Conservation (phyloP, 1,139 yeast genomes). For the Scheffersomyces lignicola region DNA sequence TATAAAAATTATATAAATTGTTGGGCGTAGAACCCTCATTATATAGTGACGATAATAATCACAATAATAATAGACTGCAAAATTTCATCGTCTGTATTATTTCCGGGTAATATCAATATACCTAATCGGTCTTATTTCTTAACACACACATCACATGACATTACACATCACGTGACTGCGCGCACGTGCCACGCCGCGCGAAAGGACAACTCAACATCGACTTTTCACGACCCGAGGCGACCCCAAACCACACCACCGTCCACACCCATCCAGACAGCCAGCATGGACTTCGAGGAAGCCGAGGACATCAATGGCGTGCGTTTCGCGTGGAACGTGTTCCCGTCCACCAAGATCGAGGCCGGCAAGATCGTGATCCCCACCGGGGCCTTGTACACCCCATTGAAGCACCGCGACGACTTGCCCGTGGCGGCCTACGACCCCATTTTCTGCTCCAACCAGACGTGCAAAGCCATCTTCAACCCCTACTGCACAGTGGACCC, state of each 20-base stretch:
- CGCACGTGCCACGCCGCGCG: too few relatives aligned
- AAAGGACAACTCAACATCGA: not conserved
- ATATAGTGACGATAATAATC: too few relatives aligned
- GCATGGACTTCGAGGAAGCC: constrained; percentile 51
- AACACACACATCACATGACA: too few relatives aligned
- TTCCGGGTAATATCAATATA: too few relatives aligned
- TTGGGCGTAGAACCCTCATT: too few relatives aligned
- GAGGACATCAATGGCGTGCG: constrained; percentile 53
- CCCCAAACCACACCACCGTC: not conserved
- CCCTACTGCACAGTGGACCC: constrained; percentile 88
- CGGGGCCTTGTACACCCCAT: constrained; percentile 92
- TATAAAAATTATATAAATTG: too few relatives aligned
- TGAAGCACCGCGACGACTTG: constrained; percentile 75
- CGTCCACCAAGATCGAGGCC: constrained; percentile 88
- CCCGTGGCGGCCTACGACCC: constrained; percentile 91
- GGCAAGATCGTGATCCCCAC: constrained; percentile 92
- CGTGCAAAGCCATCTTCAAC: constrained; percentile 84
- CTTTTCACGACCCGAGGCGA: not conserved
- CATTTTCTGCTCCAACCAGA: constrained; percentile 71
- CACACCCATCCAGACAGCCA: not conserved
- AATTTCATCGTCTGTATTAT: too few relatives aligned
- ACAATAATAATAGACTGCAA: too few relatives aligned
- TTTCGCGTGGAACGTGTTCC: constrained; percentile 57
- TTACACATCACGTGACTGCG: too few relatives aligned
- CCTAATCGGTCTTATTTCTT: too few relatives aligned